Conservation (phyloP, 228 moss, liverwort and hornwort genomes). For the Sphagnum fallax region DNA sequence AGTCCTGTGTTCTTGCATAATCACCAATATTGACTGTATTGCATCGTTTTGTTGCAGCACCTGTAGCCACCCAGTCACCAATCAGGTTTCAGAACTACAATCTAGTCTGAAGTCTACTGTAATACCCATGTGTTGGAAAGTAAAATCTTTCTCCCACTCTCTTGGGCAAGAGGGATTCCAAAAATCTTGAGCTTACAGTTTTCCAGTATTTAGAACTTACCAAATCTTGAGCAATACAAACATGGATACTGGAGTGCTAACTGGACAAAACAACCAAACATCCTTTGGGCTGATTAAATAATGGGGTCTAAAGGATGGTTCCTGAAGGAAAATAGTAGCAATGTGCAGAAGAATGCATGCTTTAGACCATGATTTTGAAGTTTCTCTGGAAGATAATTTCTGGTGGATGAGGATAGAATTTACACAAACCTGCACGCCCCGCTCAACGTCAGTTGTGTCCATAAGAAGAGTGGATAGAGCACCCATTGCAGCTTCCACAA, state of each 20-base stretch:
- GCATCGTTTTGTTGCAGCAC: slow-evolving; percentile 28
- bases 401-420: too few species aligned
- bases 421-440: slow-evolving; percentile 18
- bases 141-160: neutral
- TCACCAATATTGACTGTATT: slow-evolving; percentile 37
- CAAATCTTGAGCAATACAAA: too few species aligned
- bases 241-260: too few species aligned
- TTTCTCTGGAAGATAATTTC: too few species aligned
- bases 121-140: neutral
- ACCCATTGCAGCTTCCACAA: slow-evolving; percentile 59
- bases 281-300: too few species aligned
- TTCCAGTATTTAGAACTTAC: neutral
- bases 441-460: slow-evolving; percentile 37
- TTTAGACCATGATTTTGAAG: too few species aligned
- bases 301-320: too few species aligned
- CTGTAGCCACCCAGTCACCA: slow-evolving; percentile 8
- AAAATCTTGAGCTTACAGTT: neutral
- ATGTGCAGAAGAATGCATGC: too few species aligned
- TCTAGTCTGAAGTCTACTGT: neutral
- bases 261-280: too few species aligned
- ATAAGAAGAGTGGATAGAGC: slow-evolving; percentile 49
- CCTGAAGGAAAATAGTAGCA: too few species aligned
- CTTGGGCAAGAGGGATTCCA: neutral
- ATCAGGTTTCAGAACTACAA: neutral
- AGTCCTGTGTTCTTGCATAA: slow-evolving; percentile 56